A percentile compares a stretch with the other conserved stretches of the same genome.
Evolutionary conservation across 2,329 filamentous ascomycete species (phyloP).

Genomic region (Alternaria sp.): DNA sequence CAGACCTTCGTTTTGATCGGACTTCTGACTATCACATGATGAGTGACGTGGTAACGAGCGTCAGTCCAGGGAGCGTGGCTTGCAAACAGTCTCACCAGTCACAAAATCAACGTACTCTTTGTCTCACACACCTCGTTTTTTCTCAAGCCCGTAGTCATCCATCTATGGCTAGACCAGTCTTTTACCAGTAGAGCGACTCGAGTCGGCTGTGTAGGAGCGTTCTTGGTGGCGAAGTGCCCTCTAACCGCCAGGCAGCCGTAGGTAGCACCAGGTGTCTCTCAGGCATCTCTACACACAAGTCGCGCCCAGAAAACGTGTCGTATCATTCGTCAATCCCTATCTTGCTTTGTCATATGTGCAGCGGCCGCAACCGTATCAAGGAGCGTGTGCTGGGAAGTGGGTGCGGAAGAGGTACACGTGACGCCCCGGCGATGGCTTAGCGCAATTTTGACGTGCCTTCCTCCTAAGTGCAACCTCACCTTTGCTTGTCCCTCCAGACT

Average conservation of each 20-base stretch:
- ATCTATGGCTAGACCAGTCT: constrained; percentile 17
- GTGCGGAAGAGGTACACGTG: constrained; percentile 26
- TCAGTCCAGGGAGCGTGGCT: not conserved
- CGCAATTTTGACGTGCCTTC: constrained; percentile 20
- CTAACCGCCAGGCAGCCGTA: constrained; percentile 43
- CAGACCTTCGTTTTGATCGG: not conserved
- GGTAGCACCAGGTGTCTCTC: constrained; percentile 36
- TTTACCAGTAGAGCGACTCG: constrained; percentile 25
- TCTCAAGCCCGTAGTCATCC: not conserved
- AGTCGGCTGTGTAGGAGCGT: constrained; percentile 3
- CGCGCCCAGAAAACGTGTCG: constrained; percentile 7
- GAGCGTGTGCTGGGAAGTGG: constrained; percentile 8
- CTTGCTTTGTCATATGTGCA: constrained; percentile 21
- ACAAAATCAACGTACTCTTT: not conserved
- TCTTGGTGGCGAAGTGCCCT: constrained; percentile 28
- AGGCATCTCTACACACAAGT: constrained; percentile 25
- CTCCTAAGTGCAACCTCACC: constrained; percentile 28
- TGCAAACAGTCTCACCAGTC: not conserved
- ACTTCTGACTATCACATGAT: not conserved
- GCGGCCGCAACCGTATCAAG: constrained; percentile 3
- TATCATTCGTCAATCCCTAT: constrained; percentile 25
- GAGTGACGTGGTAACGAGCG: not conserved
- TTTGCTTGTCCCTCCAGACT: constrained; percentile 25
- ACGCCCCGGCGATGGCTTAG: constrained; percentile 21
- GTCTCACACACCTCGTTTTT: constrained; percentile 7